Evolutionary conservation across 768 basidiomycete species (phyloP).

Genomic region (Kwoniella sp.): DNA sequence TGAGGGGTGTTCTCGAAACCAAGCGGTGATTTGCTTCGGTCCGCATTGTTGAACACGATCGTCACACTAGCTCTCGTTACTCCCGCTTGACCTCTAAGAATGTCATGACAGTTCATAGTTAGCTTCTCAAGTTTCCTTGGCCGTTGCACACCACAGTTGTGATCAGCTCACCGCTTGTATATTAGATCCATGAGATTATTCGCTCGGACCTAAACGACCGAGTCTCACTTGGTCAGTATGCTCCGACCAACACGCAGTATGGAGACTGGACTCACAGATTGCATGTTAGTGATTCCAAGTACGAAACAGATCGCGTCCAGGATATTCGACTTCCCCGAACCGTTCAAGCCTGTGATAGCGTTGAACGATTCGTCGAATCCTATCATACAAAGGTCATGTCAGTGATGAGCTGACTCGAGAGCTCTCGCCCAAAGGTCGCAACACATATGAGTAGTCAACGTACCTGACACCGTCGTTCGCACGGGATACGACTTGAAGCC

Average conservation of each 20-base stretch:
- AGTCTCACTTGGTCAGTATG: background rate
- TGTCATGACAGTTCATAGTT: background rate
- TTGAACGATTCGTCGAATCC: conserved; percentile 99
- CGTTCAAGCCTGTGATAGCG: conserved; percentile 81
- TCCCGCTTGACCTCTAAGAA: conserved; percentile 77
- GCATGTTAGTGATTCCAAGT: conserved; percentile 94
- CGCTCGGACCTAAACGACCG: conserved; percentile 55
- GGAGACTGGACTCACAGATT: conserved; percentile 63
- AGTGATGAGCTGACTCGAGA: background rate
- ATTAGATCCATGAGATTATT: conserved; percentile 93
- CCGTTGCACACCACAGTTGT: background rate
- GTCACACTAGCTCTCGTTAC: conserved; percentile 96
- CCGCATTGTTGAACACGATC: conserved; percentile 97
- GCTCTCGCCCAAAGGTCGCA: background rate
- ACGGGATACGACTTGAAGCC: conserved; percentile 99
- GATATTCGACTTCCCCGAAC: conserved; percentile 96
- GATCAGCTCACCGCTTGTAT: conserved; percentile 77
- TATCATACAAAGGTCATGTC: conserved; percentile 10
- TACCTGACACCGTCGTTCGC: conserved; percentile 78
- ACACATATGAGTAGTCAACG: background rate
- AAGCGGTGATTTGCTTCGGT: conserved; percentile 76
- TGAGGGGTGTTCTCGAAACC: conserved; percentile 79
- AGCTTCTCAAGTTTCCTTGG: background rate
- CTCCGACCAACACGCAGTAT: background rate
- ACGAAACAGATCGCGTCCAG: conserved; percentile 99